Conservation (phyloP, 2,329 filamentous ascomycete genomes). For the Phoma sp. region DNA sequence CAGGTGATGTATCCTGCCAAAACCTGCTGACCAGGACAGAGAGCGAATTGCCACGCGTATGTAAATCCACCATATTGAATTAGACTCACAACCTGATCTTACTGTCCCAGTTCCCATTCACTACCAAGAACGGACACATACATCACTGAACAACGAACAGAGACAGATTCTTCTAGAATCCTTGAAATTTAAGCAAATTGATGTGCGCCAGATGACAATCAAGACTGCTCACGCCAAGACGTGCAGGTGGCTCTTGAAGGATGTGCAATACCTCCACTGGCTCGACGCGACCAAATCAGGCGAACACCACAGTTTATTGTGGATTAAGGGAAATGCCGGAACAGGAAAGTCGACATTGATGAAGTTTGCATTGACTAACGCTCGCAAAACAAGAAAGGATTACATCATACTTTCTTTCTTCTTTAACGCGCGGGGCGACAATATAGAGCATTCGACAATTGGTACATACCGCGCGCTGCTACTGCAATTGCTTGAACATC, state of each 20-base stretch:
- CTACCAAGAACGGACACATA: neutral
- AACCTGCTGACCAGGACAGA: neutral
- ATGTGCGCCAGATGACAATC: constrained; percentile 49
- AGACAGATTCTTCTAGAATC: neutral
- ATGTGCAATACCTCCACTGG: constrained; percentile 49
- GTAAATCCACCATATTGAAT: neutral
- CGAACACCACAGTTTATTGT: constrained; percentile 28
- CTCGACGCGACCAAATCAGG: constrained; percentile 36
- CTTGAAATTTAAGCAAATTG: constrained; percentile 48
- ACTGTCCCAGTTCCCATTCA: neutral
- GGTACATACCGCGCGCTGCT: constrained; percentile 37
- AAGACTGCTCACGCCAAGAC: constrained; percentile 49
- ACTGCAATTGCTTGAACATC: constrained; percentile 29
- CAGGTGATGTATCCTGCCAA: neutral
- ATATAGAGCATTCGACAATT: constrained; percentile 29
- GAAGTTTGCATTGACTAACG: constrained; percentile 38
- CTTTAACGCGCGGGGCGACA: constrained; percentile 36
- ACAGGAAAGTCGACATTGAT: constrained; percentile 55
- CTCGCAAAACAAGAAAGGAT: constrained; percentile 15
- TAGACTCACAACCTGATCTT: neutral
- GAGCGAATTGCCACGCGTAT: neutral
- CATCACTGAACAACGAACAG: neutral
- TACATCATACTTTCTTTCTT: constrained; percentile 28
- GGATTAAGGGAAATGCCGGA: constrained; percentile 44
- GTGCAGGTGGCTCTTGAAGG: constrained; percentile 53